Base-by-base conservation (phyloP, 176 grass and related monocot species). In the Tuctoria greenei region DNA sequence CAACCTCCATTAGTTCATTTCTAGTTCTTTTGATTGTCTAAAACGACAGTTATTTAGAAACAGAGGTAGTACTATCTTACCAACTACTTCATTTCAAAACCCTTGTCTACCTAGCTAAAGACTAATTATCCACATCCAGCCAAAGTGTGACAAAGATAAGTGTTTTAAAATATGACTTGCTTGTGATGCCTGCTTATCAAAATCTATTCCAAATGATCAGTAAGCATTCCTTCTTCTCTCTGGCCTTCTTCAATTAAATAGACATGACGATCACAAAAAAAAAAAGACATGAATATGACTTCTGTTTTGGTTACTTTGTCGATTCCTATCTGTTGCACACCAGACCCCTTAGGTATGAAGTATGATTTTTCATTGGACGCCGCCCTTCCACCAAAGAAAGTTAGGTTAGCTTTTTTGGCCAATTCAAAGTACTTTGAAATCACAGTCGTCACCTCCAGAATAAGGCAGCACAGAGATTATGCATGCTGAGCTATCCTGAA, bases 81-180 rank as follows among this genome's bases (percentile, higher is more conserved):
- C 5, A 26, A 49, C 60, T 51, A 39, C 5, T 50, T 31, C 79
- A 72, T 21, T 83, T 78, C 3, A 26, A 41, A 13, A 28, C 26
- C 24, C 35, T 38, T 59, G 27, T 41, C 5, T 55, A 40, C 66
- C 42, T 52, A 58, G 61, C 13, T 67, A 61, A 72, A 59, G 34
- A 78, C 15, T 2, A 60, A 49, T 67, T 61, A 31, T 54, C n/a
- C 15, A 66, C 51, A 31, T 54, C n/a, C 15, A 66, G 24, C 13
- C 12, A 67, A 81, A 81, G n/a, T 36, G 56, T 41, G 59, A 8
- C 73, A 73, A 75, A 76, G 1, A 38, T 38, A 55, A 25, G 23
- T 17, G 20, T 46, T 41, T 21, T 71, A 21, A 52, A 51, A 52
- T 31, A 61, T 61, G 59, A 34, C 17, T 6, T 8, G 13, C 59